Conservation (phyloP, 306 rosid genomes). For the Vachellia pachyceras region DNA sequence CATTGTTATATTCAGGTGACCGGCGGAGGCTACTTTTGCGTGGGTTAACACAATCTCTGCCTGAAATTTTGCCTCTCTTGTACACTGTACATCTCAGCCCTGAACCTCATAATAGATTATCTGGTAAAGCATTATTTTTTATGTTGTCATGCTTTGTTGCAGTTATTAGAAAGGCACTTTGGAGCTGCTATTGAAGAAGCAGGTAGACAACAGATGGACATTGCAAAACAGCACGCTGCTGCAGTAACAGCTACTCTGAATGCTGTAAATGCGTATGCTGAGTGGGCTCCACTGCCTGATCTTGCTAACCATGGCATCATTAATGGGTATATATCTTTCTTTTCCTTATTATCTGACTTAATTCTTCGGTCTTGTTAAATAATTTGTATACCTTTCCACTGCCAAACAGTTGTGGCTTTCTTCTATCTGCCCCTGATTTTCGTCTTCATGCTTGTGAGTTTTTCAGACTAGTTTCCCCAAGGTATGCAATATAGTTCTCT, state of each 20-base stretch:
- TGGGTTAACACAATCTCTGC: slow-evolving; percentile 82
- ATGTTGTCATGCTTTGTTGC: slow-evolving; percentile 49
- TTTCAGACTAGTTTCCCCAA: slow-evolving; percentile 86
- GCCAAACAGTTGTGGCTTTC: slow-evolving; percentile 82
- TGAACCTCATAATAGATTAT: slow-evolving; percentile 34
- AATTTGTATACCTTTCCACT: slow-evolving; percentile 28
- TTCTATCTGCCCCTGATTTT: slow-evolving; percentile 87
- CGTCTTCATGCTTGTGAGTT: slow-evolving; percentile 97
- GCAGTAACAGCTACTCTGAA: slow-evolving; percentile 76
- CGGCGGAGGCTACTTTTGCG: slow-evolving; percentile 89
- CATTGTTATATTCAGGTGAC: slow-evolving; percentile 65
- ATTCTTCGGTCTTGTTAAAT: slow-evolving; percentile 34
- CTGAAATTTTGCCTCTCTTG: slow-evolving; percentile 85
- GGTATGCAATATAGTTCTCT: slow-evolving; percentile 56
- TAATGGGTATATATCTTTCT: slow-evolving; percentile 71
- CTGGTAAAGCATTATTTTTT: slow-evolving; percentile 28
- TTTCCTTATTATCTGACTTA: slow-evolving; percentile 31
- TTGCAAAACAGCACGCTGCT: slow-evolving; percentile 84
- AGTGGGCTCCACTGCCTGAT: slow-evolving; percentile 97
- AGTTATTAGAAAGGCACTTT: slow-evolving; percentile 88
- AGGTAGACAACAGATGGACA: slow-evolving; percentile 70
- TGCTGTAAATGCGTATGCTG: slow-evolving; percentile 95
- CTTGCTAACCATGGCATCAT: slow-evolving; percentile 89
- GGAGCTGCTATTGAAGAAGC: slow-evolving; percentile 86
- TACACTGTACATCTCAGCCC: slow-evolving; percentile 62